Evolutionary conservation across 140 eudicot genomes (phyloP), one percentile per base, ranked within the genome.

Genomic region (Flaveria floridana): DNA sequence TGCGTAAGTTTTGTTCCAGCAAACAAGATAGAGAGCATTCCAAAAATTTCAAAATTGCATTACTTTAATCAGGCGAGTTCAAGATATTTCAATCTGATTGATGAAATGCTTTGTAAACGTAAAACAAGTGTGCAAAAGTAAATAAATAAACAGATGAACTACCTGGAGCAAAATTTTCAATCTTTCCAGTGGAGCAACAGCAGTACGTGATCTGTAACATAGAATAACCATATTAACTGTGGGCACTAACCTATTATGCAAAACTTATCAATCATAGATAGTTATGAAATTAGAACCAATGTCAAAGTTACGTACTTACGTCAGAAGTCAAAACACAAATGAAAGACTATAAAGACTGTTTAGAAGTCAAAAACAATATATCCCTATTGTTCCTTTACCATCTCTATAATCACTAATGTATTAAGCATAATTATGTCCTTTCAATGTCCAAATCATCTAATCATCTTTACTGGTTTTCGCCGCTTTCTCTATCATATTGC

Each of bases 101-200:
- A 16, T 72, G 57, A 53, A 52, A 41, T 51, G 23, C 50, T 50
- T 14, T 42, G 15, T 19, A 34, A 72, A 72, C 74, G 48, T 25
- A 39, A 41, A 62, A 15, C 42, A 50, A 63, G 41, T 47, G 41
- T 20, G 50, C 55, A 67, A 63, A 11, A 57, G 6, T 68, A 68
- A 53, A 23, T 10, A 23, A 37, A 6, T 10, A 46, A n/a, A 53
- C 19, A 50, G 39, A 42, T 7, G 51, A 18, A 65, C 69, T 72
- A 92, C 98, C 96, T 92, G 98, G 28, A 89, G 88, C 81, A 92
- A 69, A 77, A 92, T 92, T 66, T 92, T 92, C 63, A 92, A 25
- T 23, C 98, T 88, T 86, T 92, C 98, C 80, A 92, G 46, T 41
- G 98, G 98, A 51, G 98, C 98, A 46, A 92, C 98, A 67, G 96